A percentile compares a stretch with the other conserved stretches of the same genome.
Evolutionary conservation across 2,329 filamentous ascomycete species (phyloP).

Genomic region (Arachnomyces sp.): DNA sequence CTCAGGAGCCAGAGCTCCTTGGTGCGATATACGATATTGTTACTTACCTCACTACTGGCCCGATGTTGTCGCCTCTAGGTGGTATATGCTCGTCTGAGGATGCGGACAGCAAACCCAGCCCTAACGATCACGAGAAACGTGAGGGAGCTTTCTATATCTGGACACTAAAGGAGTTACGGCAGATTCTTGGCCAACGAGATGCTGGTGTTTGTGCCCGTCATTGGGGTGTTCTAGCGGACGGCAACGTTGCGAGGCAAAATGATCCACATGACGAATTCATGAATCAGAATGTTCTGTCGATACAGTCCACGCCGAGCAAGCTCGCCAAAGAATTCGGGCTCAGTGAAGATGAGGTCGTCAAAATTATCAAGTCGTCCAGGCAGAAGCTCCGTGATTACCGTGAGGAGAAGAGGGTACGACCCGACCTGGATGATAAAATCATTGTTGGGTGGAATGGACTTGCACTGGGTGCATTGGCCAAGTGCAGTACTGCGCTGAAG

Average conservation of each 20-base stretch:
- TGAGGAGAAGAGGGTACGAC: conserved; percentile 64
- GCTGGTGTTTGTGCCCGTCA: conserved; percentile 70
- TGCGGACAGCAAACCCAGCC: conserved; percentile 69
- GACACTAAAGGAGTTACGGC: conserved; percentile 79
- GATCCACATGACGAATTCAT: conserved; percentile 92
- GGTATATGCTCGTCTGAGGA: conserved; percentile 85
- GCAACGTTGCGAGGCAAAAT: conserved; percentile 73
- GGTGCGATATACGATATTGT: conserved; percentile 73
- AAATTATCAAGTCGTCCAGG: conserved; percentile 59
- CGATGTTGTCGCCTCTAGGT: conserved; percentile 59
- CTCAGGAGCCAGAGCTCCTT: conserved; percentile 61
- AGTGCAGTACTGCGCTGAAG: conserved; percentile 61
- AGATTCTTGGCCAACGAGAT: conserved; percentile 60
- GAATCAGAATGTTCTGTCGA: conserved; percentile 78
- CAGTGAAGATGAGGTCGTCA: conserved; percentile 58
- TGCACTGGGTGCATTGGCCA: conserved; percentile 72
- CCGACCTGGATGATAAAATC: conserved; percentile 79
- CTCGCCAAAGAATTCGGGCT: conserved; percentile 69
- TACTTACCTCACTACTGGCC: conserved; percentile 69
- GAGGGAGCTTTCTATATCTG: conserved; percentile 94
- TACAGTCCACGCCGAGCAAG: conserved; percentile 58
- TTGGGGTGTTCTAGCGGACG: conserved; percentile 74
- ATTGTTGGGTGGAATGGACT: conserved; percentile 83
- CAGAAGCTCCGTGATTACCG: conserved; percentile 62
- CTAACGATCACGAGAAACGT: conserved; percentile 69